A percentile compares a stretch with the other conserved stretches of the same genome.
Conservation (phyloP, 208 protist species). For the Angomonas deanei region DNA sequence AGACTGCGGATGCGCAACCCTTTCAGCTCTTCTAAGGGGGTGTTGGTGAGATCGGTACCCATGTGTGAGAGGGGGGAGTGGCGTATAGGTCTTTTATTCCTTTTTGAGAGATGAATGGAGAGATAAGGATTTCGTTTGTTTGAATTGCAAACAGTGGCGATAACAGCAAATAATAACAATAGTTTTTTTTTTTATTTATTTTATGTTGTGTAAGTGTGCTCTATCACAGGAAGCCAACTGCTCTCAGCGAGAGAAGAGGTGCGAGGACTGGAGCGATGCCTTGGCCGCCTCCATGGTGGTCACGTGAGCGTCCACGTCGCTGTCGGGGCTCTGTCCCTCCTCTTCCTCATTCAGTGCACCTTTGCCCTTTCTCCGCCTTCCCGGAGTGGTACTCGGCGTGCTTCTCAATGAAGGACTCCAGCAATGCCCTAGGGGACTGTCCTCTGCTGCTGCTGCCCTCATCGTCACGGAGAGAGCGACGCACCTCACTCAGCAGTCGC, state of each 20-base stretch:
- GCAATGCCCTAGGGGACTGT: conserved; percentile 5
- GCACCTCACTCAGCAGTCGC: conserved; percentile 12
- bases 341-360: neutral
- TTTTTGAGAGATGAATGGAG: no score
- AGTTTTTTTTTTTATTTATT: neutral
- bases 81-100: no score
- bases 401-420: conserved; percentile 11
- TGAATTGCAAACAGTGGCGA: no score
- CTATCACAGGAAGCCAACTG: no score
- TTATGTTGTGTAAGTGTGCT: neutral
- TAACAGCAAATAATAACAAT: no score
- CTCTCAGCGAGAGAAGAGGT: neutral
- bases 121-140: no score
- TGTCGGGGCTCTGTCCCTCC: neutral
- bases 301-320: neutral
- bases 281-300: neutral
- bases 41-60: neutral
- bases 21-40: conserved; percentile 25
- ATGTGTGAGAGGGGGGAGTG: neutral
- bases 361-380: no score
- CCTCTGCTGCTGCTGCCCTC: neutral
- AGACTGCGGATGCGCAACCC: conserved; percentile 63
- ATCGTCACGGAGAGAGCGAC: conserved; percentile 16
- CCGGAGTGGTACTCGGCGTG: neutral
- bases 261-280: neutral